Base-by-base conservation (phyloP, 306 rosid species). In the Cicer judaicum region DNA sequence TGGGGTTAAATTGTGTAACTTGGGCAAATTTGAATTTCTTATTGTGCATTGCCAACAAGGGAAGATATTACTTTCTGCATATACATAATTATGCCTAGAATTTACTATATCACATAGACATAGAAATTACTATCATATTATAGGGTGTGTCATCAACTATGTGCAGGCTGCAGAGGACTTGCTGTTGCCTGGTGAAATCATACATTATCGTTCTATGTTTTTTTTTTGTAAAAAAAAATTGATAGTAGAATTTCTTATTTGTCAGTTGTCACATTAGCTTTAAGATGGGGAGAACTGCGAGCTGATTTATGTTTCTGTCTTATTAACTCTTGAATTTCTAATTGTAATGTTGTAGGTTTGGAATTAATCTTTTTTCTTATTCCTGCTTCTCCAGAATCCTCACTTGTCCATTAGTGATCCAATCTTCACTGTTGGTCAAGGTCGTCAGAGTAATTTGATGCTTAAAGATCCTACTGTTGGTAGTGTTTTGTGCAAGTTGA, bases 361-460 rank as follows among this genome's bases (percentile, higher is more conserved):
- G 64, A 81, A 43, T 74, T 85, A 67, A 82, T 84, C 60, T 72
- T 40, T 38, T 38, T 81, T 82, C 55, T 85, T 79, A 38, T 61
- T 69, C 56, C 46, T 87, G 66, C 63, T 81, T 81, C 82, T 73
- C 78, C 96, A 93, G 98, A 89, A 85, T 57, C 97, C 87, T 63
- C 98, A 93, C 82, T 59, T 68, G 78, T 41, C 57, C 76, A 79
- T 93, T 71, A 84, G 77, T 68, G 82, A 84, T 74, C 56, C 88
- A 68, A 80, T 63, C 61, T 89, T 89, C 86, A 87, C 92, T 2
- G 88, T 91, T 57, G 98, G 98, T 72, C 96, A 91, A 88, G 84
- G 93, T 57, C 89, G 81, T 49, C 89, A 84, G 15, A 87, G 93
- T 82, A 82, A 89, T 85, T 86, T 93, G 80, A 72, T 86, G 29